Percentiles rank a stretch among this genome's conserved stretches.
These are phyloP conservation scores for Paratinospora sagittata DNA, from an alignment of 164 flowering plant genomes.

Conservation along the genomic window DNA sequence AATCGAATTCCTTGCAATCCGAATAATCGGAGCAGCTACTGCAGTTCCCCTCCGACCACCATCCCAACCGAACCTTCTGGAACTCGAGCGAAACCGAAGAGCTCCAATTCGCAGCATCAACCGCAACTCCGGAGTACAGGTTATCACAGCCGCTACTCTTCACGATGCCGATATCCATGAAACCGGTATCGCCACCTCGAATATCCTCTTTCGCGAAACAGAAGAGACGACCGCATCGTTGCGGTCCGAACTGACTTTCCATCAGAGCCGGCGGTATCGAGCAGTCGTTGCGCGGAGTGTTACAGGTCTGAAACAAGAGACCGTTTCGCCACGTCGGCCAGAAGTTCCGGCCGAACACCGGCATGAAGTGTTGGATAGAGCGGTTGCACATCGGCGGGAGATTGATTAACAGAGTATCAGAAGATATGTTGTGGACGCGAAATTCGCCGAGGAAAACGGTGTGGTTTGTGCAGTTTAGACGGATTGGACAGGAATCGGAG, in stretches of 20 bases:
- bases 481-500: conserved; percentile 55
- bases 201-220: conserved; percentile 34
- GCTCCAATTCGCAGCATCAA: conserved; percentile 15
- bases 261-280: conserved; percentile 26
- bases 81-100: conserved; percentile 42
- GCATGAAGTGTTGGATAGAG: conserved; percentile 19
- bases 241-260: conserved; percentile 24
- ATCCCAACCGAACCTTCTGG: conserved; percentile 42
- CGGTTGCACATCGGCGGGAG: conserved; percentile 53
- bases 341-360: conserved; percentile 40
- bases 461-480: conserved; percentile 39
- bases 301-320: conserved; percentile 46
- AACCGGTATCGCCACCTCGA: neutral
- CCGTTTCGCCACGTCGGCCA: conserved; percentile 52
- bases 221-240: conserved; percentile 12
- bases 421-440: conserved; percentile 28
- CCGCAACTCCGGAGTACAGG: conserved; percentile 40
- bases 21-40: conserved; percentile 35
- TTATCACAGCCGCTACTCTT: conserved; percentile 22
- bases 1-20: conserved; percentile 21
- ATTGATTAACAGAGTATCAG: conserved; percentile 31
- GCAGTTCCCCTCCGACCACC: conserved; percentile 52
- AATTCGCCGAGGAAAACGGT: conserved; percentile 29
- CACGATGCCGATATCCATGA: conserved; percentile 21
- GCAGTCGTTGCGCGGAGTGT: conserved; percentile 15